Percentiles rank a stretch among this genome's conserved stretches.
phyloP scores from a whole-genome alignment of 306 rosid species.

The Lablab purpureus region DNA sequence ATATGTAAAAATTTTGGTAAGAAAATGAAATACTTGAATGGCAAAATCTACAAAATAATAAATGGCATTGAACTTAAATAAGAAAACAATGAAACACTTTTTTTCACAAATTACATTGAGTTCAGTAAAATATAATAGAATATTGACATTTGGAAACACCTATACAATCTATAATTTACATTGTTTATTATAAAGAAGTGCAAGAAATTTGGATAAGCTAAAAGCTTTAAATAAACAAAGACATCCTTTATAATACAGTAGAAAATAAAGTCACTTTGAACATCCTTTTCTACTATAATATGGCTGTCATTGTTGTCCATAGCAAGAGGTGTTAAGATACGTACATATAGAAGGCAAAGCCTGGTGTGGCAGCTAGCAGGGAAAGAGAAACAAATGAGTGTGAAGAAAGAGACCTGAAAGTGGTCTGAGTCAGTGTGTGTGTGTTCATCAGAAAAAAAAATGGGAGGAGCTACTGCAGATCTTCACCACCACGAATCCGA shows the following conservation, averaged over 20 bases:
- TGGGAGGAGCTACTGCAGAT: constrained; percentile 48
- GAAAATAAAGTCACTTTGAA: constrained; percentile 20
- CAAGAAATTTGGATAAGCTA: neutral
- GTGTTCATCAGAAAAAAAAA: constrained; percentile 29
- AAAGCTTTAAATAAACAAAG: neutral
- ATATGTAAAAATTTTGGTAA: too few relatives aligned
- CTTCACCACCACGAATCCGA: constrained; percentile 47
- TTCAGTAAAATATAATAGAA: too few relatives aligned
- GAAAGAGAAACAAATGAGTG: constrained; percentile 42
- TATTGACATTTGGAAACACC: too few relatives aligned
- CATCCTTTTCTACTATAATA: neutral
- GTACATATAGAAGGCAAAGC: constrained; percentile 14
- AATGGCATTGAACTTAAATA: too few relatives aligned
- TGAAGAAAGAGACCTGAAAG: constrained; percentile 46
- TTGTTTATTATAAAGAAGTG: neutral
- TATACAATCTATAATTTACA: neutral
- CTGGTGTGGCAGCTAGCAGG: constrained; percentile 25
- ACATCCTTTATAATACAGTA: neutral
- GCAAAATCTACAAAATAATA: too few relatives aligned
- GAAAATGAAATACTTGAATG: too few relatives aligned
- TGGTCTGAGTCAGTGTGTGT: constrained; percentile 17
- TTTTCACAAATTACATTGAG: too few relatives aligned
- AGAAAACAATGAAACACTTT: too few relatives aligned
- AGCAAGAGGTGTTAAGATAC: constrained; percentile 25
- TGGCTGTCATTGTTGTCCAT: constrained; percentile 16